phyloP scores from a whole-genome alignment of 371 early-diverging fungal species.

The Nosema muscidifuracis region DNA sequence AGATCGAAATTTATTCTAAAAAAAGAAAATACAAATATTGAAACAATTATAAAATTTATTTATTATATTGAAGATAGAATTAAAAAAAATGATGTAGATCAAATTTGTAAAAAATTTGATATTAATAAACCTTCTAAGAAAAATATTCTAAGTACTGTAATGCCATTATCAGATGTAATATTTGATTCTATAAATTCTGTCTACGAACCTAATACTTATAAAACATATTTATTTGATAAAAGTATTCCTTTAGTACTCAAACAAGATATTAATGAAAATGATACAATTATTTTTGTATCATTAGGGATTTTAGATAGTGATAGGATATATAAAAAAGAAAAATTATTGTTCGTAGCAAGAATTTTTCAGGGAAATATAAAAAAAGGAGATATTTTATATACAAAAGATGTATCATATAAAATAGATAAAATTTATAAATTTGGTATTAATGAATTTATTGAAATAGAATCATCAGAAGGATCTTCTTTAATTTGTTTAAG shows the following conservation, averaged over 20 bases:
- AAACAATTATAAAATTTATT: constrained; percentile 34
- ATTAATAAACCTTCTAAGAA: constrained; percentile 34
- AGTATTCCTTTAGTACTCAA: neutral
- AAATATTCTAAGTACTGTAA: constrained; percentile 33
- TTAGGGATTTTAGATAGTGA: constrained; percentile 18
- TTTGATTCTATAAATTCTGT: constrained; percentile 37
- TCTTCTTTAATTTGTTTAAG: constrained; percentile 37
- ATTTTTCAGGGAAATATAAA: constrained; percentile 34
- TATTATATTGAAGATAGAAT: constrained; percentile 32
- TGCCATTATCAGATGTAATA: constrained; percentile 40
- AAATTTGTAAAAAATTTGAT: constrained; percentile 31
- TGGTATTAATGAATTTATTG: constrained; percentile 27
- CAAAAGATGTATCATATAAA: neutral
- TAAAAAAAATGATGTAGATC: constrained; percentile 36
- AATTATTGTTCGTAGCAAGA: constrained; percentile 47
- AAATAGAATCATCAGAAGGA: constrained; percentile 19
- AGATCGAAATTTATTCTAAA: constrained; percentile 8
- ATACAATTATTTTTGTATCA: constrained; percentile 31
- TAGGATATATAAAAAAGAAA: constrained; percentile 10
- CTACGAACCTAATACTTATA: neutral
- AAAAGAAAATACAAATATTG: constrained; percentile 34
- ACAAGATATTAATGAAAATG: neutral
- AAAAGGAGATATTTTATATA: constrained; percentile 24
- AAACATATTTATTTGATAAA: neutral
- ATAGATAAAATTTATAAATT: constrained; percentile 49